Percentiles rank a stretch among this genome's conserved stretches.
These are phyloP conservation scores for Cutaneotrichosporon dermatis DNA, from an alignment of 1,284 basidiomycete species.

Conservation along the genomic window DNA sequence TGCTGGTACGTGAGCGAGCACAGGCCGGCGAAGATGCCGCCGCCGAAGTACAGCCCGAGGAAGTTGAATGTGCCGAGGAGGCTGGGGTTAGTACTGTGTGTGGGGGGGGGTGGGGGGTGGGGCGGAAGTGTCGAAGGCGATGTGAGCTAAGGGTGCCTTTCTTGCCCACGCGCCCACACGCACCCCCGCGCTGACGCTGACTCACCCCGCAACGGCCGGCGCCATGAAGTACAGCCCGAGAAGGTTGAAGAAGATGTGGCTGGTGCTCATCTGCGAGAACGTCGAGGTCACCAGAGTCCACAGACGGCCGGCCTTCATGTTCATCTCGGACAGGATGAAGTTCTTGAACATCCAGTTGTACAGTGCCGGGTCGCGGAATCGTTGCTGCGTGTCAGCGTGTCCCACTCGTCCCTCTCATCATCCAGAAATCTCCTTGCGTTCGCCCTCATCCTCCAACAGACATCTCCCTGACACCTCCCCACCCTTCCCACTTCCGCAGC, in stretches of 20 bases:
- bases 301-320: conserved; percentile 66
- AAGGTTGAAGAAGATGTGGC: conserved; percentile 72
- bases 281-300: conserved; percentile 73
- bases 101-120: background rate
- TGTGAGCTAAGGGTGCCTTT: too few relatives aligned
- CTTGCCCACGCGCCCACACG: too few relatives aligned
- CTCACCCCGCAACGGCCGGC: conserved; percentile 58
- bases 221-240: conserved; percentile 77
- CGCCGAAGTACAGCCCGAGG: conserved; percentile 70
- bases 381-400: conserved; percentile 23
- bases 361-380: conserved; percentile 54
- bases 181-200: too few relatives aligned
- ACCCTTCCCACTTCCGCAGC: too few relatives aligned
- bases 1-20: conserved; percentile 60
- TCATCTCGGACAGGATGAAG: conserved; percentile 60
- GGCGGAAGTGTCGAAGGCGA: background rate
- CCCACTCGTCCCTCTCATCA: too few relatives aligned
- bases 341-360: conserved; percentile 62
- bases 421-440: too few relatives aligned
- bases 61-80: conserved; percentile 68
- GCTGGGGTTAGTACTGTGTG: conserved; percentile 18
- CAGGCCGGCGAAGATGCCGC: conserved; percentile 60
- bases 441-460: too few relatives aligned
- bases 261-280: conserved; percentile 65
- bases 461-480: too few relatives aligned